Conservation (phyloP, 495 filamentous ascomycete genomes). For the Aspergillus steynii region DNA sequence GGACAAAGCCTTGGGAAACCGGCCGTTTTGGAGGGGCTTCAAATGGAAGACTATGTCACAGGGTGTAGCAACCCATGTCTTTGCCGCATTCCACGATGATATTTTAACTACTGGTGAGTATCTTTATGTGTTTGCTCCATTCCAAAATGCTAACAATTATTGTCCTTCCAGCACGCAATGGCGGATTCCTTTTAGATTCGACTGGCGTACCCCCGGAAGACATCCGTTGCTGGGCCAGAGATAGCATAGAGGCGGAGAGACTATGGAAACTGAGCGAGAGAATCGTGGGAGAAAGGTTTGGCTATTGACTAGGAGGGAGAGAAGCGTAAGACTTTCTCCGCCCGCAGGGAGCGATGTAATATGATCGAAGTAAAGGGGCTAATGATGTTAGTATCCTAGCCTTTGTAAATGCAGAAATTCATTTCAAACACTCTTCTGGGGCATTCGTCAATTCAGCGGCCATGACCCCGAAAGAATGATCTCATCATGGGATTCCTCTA, state of each 20-base stretch:
- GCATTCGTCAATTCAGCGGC: too few relatives aligned
- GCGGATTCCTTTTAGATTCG: slow-evolving; percentile 39
- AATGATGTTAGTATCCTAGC: too few relatives aligned
- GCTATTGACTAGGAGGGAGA: slow-evolving; percentile 2
- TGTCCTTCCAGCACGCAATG: slow-evolving; percentile 28
- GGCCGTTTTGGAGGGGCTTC: slow-evolving; percentile 34
- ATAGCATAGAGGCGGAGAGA: slow-evolving; percentile 41
- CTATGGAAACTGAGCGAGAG: slow-evolving; percentile 45
- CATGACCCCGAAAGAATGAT: too few relatives aligned
- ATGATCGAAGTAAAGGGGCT: too few relatives aligned
- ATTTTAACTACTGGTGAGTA: slow-evolving; percentile 16
- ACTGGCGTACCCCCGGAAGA: slow-evolving; percentile 39
- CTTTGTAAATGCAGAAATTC: too few relatives aligned
- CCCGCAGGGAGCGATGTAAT: too few relatives aligned
- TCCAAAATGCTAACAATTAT: not conserved
- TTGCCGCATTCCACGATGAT: slow-evolving; percentile 54
- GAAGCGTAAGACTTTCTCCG: too few relatives aligned
- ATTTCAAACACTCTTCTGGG: too few relatives aligned
- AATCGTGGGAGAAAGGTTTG: slow-evolving; percentile 38
- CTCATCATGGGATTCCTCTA: too few relatives aligned
- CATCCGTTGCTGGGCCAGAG: slow-evolving; percentile 35
- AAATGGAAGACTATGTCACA: slow-evolving; percentile 46
- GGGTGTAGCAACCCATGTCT: slow-evolving; percentile 57
- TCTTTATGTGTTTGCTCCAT: slow-evolving; percentile 36
- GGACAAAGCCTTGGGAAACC: slow-evolving; percentile 21